A percentile compares a stretch with the other conserved stretches of the same genome.
Conservation (phyloP, 768 basidiomycete species). For the Auricularia sp. region DNA sequence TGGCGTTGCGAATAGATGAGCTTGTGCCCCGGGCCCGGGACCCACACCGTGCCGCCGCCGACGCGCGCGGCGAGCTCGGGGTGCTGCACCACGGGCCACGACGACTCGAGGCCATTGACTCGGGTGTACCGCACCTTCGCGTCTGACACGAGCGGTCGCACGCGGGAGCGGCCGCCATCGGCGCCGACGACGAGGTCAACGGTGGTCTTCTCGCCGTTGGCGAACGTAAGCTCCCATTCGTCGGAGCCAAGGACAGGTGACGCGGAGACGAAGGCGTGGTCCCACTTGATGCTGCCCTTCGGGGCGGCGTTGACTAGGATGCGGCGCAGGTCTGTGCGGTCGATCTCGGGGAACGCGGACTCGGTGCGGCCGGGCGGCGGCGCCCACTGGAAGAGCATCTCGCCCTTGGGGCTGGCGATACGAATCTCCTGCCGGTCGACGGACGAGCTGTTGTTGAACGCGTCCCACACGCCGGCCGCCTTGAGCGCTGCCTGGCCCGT, state of each 20-base stretch:
- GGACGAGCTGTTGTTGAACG: conserved; percentile 14
- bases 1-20: conserved; percentile 15
- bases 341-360: neutral
- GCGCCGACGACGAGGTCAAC: conserved; percentile 16
- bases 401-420: conserved; percentile 9
- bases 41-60: conserved; percentile 9
- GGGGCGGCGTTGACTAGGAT: conserved; percentile 12
- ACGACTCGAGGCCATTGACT: conserved; percentile 14
- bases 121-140: conserved; percentile 14
- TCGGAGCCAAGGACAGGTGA: neutral
- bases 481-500: conserved; percentile 17
- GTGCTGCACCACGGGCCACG: conserved; percentile 6
- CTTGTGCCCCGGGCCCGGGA: conserved; percentile 10
- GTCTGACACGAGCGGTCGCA: conserved; percentile 15
- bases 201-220: neutral
- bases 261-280: neutral
- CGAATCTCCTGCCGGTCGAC: conserved; percentile 14
- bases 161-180: conserved; percentile 19
- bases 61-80: conserved; percentile 7
- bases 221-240: neutral
- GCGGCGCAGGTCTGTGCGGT: conserved; percentile 4
- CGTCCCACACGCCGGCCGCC: conserved; percentile 14
- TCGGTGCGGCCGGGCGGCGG: neutral
- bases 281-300: conserved; percentile 8
- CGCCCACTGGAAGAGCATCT: neutral